Conservation (phyloP, 164 flowering plant genomes). For the Kalanchoe fedtschenkoi region DNA sequence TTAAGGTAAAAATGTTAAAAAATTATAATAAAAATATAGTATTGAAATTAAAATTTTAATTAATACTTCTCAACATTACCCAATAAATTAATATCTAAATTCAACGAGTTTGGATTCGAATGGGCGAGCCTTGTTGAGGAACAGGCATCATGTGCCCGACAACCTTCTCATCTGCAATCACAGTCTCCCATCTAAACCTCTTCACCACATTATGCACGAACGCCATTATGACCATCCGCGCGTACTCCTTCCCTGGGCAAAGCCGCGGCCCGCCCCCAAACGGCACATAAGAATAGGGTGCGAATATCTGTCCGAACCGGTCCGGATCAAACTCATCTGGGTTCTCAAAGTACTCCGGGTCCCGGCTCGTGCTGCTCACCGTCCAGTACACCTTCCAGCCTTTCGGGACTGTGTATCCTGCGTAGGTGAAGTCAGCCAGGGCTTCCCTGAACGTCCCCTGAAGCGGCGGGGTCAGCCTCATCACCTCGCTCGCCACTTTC, state of each 20-base stretch:
- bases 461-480: slow-evolving; percentile 14
- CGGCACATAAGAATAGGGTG: slow-evolving; percentile 10
- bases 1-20: too few species aligned
- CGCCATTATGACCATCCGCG: slow-evolving; percentile 11
- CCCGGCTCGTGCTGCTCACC: slow-evolving; percentile 7
- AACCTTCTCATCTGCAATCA: slow-evolving; percentile 10
- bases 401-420: slow-evolving; percentile 14
- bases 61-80: too few species aligned
- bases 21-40: too few species aligned
- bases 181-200: slow-evolving; percentile 10
- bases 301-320: not conserved
- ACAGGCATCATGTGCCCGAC: slow-evolving; percentile 7
- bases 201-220: slow-evolving; percentile 15
- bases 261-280: slow-evolving; percentile 17
- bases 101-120: too few species aligned
- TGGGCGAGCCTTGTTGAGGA: not conserved
- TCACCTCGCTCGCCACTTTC: slow-evolving; percentile 12
- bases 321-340: slow-evolving; percentile 17
- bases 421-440: slow-evolving; percentile 10
- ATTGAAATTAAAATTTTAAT: too few species aligned
- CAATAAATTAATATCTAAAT: too few species aligned
- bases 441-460: slow-evolving; percentile 13
- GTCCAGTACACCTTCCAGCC: slow-evolving; percentile 17
- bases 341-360: slow-evolving; percentile 10
- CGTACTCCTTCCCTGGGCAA: slow-evolving; percentile 17